Evolutionary conservation across 305 asterid species (phyloP).

Genomic region (Vinca major): DNA sequence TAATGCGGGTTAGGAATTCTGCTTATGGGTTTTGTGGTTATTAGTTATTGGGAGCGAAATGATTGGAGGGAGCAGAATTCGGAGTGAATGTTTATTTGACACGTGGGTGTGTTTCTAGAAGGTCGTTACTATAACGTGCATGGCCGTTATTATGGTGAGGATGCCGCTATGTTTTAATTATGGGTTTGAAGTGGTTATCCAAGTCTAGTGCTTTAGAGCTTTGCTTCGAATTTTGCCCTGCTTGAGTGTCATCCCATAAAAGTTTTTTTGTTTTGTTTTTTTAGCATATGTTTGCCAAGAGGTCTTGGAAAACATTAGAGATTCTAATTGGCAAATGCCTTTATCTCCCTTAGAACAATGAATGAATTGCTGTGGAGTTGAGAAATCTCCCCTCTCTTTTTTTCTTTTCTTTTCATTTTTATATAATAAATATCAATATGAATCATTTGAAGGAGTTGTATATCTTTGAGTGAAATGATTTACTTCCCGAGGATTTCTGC

Average conservation of each 20-base stretch:
- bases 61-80: neutral
- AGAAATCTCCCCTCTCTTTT: neutral
- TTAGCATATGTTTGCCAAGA: neutral
- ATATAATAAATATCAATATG: neutral
- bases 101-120: neutral
- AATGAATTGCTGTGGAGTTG: neutral
- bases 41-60: neutral
- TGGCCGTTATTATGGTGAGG: slow-evolving; percentile 4
- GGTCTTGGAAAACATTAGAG: neutral
- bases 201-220: neutral
- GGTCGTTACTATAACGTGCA: neutral
- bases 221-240: neutral
- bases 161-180: neutral
- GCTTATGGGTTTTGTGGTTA: neutral
- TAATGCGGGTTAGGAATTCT: neutral
- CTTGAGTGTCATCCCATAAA: neutral
- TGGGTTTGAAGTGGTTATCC: neutral
- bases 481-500: neutral
- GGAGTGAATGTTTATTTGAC: neutral
- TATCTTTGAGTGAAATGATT: neutral
- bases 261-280: too few relatives aligned
- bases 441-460: neutral
- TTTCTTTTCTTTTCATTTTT: neutral
- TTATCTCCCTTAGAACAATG: neutral
- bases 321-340: neutral